These are phyloP conservation scores for Dalechampia spathulata DNA, from an alignment of 441 rosid species.

Conservation along the genomic window DNA sequence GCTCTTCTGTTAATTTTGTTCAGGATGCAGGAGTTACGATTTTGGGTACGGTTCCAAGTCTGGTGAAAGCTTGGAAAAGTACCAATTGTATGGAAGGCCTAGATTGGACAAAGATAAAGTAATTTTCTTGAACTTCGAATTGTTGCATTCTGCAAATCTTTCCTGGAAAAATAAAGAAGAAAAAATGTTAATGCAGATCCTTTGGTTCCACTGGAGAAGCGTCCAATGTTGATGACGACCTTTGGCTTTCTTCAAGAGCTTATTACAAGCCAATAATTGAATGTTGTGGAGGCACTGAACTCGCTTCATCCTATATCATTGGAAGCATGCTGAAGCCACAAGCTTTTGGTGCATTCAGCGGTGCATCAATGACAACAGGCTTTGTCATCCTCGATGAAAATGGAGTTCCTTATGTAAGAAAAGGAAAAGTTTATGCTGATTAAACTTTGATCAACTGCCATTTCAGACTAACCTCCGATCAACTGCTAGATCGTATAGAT, in stretches of 20 bases:
- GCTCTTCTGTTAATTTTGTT: constrained; percentile 12
- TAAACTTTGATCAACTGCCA: no score
- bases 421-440: no score
- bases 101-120: constrained; percentile 78
- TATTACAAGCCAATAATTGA: constrained; percentile 71
- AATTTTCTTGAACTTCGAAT: constrained; percentile 2
- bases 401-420: constrained; percentile 58
- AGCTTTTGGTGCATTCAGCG: constrained; percentile 82
- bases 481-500: background rate
- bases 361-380: constrained; percentile 63
- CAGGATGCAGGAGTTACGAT: constrained; percentile 85
- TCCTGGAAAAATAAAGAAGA: background rate
- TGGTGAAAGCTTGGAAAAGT: constrained; percentile 82
- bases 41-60: constrained; percentile 84
- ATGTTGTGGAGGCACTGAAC: constrained; percentile 89
- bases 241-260: constrained; percentile 87
- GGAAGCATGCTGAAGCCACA: constrained; percentile 73
- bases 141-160: background rate
- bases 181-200: constrained; percentile 25
- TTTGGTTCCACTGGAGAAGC: constrained; percentile 74
- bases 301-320: constrained; percentile 63
- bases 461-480: background rate
- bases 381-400: constrained; percentile 64
- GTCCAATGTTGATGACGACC: constrained; percentile 79
- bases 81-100: constrained; percentile 60